Evolutionary conservation across 1,284 basidiomycete genomes (phyloP), one percentile per base, ranked within the genome.

Genomic region (Ustilago vetiveriae): DNA sequence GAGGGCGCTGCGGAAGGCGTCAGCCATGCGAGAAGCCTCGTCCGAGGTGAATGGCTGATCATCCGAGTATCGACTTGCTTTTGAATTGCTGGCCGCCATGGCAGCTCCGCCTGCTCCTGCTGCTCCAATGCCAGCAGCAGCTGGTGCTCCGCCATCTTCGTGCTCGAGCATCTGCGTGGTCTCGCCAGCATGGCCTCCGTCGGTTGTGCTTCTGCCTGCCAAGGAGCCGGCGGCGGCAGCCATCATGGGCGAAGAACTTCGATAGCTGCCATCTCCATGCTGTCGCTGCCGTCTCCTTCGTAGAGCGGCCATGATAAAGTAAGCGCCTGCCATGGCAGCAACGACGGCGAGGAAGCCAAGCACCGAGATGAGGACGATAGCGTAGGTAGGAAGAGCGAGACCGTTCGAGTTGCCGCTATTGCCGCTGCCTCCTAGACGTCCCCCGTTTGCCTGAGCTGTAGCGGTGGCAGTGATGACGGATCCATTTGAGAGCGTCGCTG

Each of bases 291-390:
- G 55, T 16, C 62, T 42, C 27, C 53, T 62, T n/a, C 74, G 62
- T 4, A 72, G 38, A 11, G 72, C 73, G 10, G 64, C 65, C 65
- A 74, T 67, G 33, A 62, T 33, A 35, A 75, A 75, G 62, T 78
- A 78, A 38, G 53, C 53, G 0, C 66, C 72, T 2, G 58, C 55
- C 35, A 69, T 52, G 11, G 63, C 66, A 6, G 63, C 72, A 17
- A 71, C 51, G 14, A 78, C 24, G 36, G 72, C 74, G 5, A 78
- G 59, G 56, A 75, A 76, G 47, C 74, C 75, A 10, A 78, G 67
- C 26, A 78, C 72, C n/a, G 67, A 59, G 36, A 78, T 78, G 33
- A 78, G 63, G 8, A 74, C 76, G 44, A 78, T 78, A 14, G 76
- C 76, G 21, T 73, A 78, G 9, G 42, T 54, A 2, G 76, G 76